Evolutionary conservation across 768 basidiomycete species (phyloP), one percentile per base, ranked within the genome.

Genomic region (Hygrophoropsis aurantiaca): DNA sequence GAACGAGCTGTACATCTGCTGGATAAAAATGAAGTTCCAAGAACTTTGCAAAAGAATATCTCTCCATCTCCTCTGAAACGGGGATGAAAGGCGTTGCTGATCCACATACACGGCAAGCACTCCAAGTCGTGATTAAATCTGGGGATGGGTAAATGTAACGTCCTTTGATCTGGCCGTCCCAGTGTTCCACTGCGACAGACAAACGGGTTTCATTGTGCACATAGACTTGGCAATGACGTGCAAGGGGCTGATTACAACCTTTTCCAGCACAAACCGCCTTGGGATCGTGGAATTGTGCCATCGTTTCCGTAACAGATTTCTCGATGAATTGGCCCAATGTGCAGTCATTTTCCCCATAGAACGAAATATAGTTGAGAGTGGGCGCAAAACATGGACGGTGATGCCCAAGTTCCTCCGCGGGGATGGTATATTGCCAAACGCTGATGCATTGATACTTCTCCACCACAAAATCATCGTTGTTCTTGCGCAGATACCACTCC

Each of bases 21-120:
- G 93, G 94, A 67, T 98, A 97, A 66, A 97, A 97, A 60, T 93
- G 89, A 21, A 95, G 81, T 61, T 99, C 95, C 23, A 99, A 78
- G 65, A 95, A 98, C 58, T 97, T 94, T 27, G 88, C 91, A 62
- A 97, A 95, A 4, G 94, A 97, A 62, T 95, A 93, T 46, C 86
- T 74, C 58, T 91, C 88, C 77, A 94, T 93, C 63, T 95, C 93
- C 56, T 90, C 86, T 2, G 91, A 91, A 32, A 92, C 83, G 5
- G 85, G 86, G 54, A 94, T 88, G 67, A 94, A 90, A 2, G 91
- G 90, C 3, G 90, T 94, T 1, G 85, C 85, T 5, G 75, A 86
- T 24, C 79, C 84, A 61, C 83, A 91, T 20, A 85, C 67, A 47
- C 85, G 80, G 66, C 97, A 99, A 6, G 82, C 78, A 58, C 87